Percentiles rank a stretch among this genome's conserved stretches.
phyloP scores from a whole-genome alignment of 352 stramenopile species.

The Pythium aquatile region DNA sequence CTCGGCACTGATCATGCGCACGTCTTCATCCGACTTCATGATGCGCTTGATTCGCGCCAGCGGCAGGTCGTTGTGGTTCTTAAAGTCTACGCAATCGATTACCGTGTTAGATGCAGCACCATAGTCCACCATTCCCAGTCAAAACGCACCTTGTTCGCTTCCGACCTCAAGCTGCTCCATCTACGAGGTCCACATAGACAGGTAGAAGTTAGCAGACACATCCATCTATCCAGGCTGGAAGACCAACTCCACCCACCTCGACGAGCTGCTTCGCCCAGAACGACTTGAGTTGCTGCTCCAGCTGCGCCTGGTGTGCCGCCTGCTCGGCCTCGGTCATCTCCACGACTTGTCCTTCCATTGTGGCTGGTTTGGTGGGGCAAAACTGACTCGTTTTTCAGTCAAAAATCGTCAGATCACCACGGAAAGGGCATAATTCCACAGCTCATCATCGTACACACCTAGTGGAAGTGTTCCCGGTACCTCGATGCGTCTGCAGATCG shows the following conservation, averaged over 20 bases:
- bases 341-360: constrained; percentile 85
- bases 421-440: not conserved
- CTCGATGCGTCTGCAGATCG: constrained; percentile 6
- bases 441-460: not conserved
- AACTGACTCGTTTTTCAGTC: constrained; percentile 7
- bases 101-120: not conserved
- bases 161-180: constrained; percentile 91
- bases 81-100: constrained; percentile 86
- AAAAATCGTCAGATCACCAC: constrained; percentile 9
- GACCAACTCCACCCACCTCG: constrained; percentile 36
- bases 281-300: constrained; percentile 87
- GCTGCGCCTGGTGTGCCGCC: constrained; percentile 81
- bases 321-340: constrained; percentile 85
- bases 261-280: constrained; percentile 94
- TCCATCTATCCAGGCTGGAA: no score
- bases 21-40: constrained; percentile 99
- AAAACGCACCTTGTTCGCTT: constrained; percentile 88
- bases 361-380: constrained; percentile 11
- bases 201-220: not conserved
- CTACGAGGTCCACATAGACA: constrained; percentile 23
- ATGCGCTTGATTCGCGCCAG: constrained; percentile 99
- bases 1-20: constrained; percentile 98
- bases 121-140: constrained; percentile 1
- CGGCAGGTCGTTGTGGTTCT: constrained; percentile 99
- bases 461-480: constrained; percentile 4